These are phyloP conservation scores for Pinguiococcus pyrenoidosus DNA, from an alignment of 108 stramenopile species.

Conservation along the genomic window DNA sequence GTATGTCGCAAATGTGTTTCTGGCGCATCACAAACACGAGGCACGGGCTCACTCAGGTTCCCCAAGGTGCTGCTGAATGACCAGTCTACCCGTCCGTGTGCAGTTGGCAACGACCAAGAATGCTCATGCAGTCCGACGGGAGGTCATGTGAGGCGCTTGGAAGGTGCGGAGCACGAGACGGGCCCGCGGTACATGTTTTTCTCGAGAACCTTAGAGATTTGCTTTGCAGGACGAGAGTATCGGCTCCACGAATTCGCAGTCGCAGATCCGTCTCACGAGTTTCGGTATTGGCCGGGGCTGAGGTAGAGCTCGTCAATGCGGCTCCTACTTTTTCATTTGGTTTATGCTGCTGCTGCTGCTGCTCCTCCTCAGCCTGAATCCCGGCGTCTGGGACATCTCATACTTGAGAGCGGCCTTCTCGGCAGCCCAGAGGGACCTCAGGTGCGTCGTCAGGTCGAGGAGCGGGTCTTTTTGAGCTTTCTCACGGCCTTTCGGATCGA, in stretches of 20 bases:
- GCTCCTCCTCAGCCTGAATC: conserved; percentile 24
- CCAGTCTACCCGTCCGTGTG: conserved; percentile 17
- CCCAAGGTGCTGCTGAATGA: conserved; percentile 26
- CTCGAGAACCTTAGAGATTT: too few species aligned
- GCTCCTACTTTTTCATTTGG: too few species aligned
- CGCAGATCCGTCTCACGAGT: conserved; percentile 7
- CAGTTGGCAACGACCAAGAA: not conserved
- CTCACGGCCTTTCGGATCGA: not conserved
- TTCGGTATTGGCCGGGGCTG: conserved; percentile 31
- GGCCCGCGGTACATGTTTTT: too few species aligned
- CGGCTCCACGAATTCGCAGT: conserved; percentile 22
- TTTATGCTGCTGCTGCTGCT: too few species aligned
- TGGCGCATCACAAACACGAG: not conserved
- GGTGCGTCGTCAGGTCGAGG: conserved; percentile 1
- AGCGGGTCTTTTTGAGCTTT: not conserved
- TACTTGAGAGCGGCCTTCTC: conserved; percentile 6
- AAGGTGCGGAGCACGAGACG: not conserved
- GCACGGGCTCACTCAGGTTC: not conserved
- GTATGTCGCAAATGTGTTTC: not conserved
- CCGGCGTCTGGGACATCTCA: conserved; percentile 22
- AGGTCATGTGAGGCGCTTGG: not conserved
- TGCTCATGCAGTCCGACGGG: not conserved
- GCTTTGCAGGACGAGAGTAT: too few species aligned
- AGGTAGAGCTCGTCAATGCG: too few species aligned
- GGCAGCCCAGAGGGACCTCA: not conserved